Conservation (phyloP, 345 rosid species). For the Salix viminalis region DNA sequence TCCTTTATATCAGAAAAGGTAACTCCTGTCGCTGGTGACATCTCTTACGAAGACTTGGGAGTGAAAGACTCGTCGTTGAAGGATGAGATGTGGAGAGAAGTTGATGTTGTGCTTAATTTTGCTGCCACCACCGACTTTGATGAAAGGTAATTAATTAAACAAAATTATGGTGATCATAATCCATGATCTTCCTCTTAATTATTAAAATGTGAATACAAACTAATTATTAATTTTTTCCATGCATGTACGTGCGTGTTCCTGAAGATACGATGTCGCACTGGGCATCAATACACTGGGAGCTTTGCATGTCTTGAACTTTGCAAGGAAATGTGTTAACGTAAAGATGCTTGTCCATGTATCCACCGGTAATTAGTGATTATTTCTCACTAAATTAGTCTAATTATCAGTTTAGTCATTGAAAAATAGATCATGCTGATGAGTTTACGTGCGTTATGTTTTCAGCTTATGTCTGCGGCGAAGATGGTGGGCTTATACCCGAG, state of each 20-base stretch:
- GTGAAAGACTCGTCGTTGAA: slow-evolving; percentile 10
- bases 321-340: slow-evolving; percentile 43
- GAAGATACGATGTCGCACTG: slow-evolving; percentile 46
- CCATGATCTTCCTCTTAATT: background rate
- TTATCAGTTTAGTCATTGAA: too few relatives aligned
- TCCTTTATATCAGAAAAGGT: slow-evolving; percentile 13
- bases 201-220: background rate
- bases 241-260: too few relatives aligned
- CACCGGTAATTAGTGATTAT: slow-evolving; percentile 22
- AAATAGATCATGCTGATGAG: background rate
- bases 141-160: slow-evolving; percentile 35
- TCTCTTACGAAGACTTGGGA: slow-evolving; percentile 30
- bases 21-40: slow-evolving; percentile 26
- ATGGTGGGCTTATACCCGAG: slow-evolving; percentile 44
- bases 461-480: slow-evolving; percentile 69
- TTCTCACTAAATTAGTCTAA: background rate
- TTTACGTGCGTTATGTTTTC: background rate
- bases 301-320: slow-evolving; percentile 43
- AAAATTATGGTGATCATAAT: too few relatives aligned
- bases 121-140: slow-evolving; percentile 45
- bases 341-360: slow-evolving; percentile 46
- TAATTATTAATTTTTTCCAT: background rate
- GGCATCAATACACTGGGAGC: slow-evolving; percentile 56
- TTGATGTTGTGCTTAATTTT: slow-evolving; percentile 30
- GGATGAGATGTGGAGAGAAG: slow-evolving; percentile 24